phyloP scores from a whole-genome alignment of 1,284 basidiomycete genomes.

The Somion occarium region DNA sequence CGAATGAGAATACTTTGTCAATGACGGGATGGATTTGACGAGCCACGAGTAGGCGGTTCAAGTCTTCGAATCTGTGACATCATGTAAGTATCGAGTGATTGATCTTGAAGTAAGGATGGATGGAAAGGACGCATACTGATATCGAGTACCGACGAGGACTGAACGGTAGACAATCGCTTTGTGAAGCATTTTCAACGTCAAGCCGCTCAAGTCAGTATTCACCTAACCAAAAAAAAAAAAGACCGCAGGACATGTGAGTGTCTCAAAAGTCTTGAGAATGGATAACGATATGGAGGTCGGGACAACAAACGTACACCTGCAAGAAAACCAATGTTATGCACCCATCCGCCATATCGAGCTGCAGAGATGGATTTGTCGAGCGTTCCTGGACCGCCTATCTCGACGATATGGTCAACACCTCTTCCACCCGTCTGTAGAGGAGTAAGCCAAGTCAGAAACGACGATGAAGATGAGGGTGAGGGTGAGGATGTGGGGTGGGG shows the following conservation, averaged over 20 bases:
- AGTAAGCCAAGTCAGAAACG: background rate
- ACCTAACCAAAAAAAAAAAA: too few species aligned
- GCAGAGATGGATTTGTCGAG: conserved; percentile 30
- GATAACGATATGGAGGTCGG: too few species aligned
- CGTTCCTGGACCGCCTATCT: conserved; percentile 36
- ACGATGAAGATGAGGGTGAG: too few species aligned
- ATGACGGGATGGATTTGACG: conserved; percentile 31
- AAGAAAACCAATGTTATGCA: conserved; percentile 36
- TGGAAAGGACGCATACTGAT: conserved; percentile 19
- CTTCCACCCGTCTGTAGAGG: conserved; percentile 24
- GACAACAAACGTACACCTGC: conserved; percentile 19
- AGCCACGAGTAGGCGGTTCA: conserved; percentile 31
- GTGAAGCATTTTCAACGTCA: too few species aligned
- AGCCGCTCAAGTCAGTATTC: too few species aligned
- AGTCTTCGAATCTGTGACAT: conserved; percentile 27
- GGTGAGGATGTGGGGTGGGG: too few species aligned
- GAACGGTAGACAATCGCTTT: conserved; percentile 24
- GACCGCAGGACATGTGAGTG: too few species aligned
- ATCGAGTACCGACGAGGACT: conserved; percentile 29
- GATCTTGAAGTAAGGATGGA: background rate
- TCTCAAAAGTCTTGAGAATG: too few species aligned
- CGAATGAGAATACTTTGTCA: conserved; percentile 37
- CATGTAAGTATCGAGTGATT: too few species aligned
- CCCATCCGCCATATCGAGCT: conserved; percentile 31
- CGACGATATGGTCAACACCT: conserved; percentile 39